Percentiles rank a stretch among this genome's conserved stretches.
Evolutionary conservation across 768 basidiomycete genomes (phyloP).

Genomic region (Leucosporidium creatinivorum): DNA sequence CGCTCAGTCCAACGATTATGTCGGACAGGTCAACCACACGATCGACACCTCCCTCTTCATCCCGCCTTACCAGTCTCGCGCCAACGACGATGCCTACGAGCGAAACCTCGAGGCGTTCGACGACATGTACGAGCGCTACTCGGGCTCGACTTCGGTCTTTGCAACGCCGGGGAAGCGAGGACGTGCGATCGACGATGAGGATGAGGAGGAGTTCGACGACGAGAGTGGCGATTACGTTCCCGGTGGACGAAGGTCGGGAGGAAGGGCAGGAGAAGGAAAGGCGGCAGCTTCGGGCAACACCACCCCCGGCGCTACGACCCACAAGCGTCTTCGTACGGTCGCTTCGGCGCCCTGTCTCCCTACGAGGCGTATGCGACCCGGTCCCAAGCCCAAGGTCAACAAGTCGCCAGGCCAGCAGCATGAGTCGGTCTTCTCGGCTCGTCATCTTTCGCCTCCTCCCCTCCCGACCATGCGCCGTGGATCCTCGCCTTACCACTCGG

Average conservation of each 20-base stretch:
- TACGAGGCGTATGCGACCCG: slow-evolving; percentile 38
- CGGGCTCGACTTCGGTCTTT: not conserved
- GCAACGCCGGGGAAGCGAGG: slow-evolving; percentile 2
- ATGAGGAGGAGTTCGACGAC: slow-evolving; percentile 5
- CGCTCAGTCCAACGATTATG: not conserved
- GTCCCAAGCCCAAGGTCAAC: slow-evolving; percentile 40
- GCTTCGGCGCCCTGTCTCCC: slow-evolving; percentile 30
- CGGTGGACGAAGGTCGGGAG: not conserved
- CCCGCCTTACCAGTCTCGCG: not conserved
- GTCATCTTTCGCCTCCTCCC: slow-evolving; percentile 24
- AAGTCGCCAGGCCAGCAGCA: slow-evolving; percentile 38
- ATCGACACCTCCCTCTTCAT: slow-evolving; percentile 3
- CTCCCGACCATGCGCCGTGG: slow-evolving; percentile 16
- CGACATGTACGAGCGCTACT: slow-evolving; percentile 16
- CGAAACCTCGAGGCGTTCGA: slow-evolving; percentile 25
- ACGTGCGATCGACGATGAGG: slow-evolving; percentile 6
- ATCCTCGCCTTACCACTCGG: slow-evolving; percentile 21
- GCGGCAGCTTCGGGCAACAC: not conserved
- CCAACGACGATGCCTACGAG: slow-evolving; percentile 20
- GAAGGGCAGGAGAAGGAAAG: too few species aligned
- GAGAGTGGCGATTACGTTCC: not conserved
- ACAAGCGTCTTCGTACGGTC: slow-evolving; percentile 29
- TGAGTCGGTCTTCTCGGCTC: slow-evolving; percentile 29
- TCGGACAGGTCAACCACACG: not conserved
- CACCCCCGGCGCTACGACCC: slow-evolving; percentile 32